Evolutionary conservation across 306 rosid species (phyloP), one percentile per base, ranked within the genome.

Genomic region (Oxytropis ochrocephala): DNA sequence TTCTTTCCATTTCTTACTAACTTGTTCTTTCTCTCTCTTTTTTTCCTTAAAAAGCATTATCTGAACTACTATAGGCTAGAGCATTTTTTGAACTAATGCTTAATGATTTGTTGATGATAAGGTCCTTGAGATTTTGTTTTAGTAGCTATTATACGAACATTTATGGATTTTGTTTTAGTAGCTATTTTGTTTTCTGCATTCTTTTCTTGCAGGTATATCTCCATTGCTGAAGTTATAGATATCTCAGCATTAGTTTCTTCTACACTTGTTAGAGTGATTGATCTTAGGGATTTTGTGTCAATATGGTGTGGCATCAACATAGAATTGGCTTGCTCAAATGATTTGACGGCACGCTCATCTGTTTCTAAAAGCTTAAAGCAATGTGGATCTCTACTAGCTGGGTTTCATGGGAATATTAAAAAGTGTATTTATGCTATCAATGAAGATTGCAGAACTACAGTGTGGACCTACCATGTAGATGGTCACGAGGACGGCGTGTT

Each of bases 371-470:
- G 68, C 68, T 84, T 89, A n/a, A 76, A 85, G 76, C 91, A 81
- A 57, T 86, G 96, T 71, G 91, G 89, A 62, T 79, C 88, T 50
- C 63, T 83, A 65, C 77, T 86, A 33, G 75, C 87, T 41, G 92
- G 95, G 56, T 49, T 78, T 64, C 72, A 57, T 30, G 87, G 85
- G 59, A 85, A 73, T 79, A 57, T 66, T 11, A 80, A 64, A 44
- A 87, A 83, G 35, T 89, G 98, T 80, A 33, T 83, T 70, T 73
- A 92, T 75, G 92, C 91, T 55, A 73, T 92, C 43, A 54, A 74
- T 67, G 91, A 84, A 30, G 96, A 92, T 77, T 92, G 95, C 74
- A 83, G 89, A 80, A 87, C 88, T 72, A 92, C 96, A 3, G 92
- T 92, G 13, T 92, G 96, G 98, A 92, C 92, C 6, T 92, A 83